These are phyloP conservation scores for Aspergillus sergii DNA, from an alignment of 2,329 filamentous ascomycete species.

Conservation along the genomic window DNA sequence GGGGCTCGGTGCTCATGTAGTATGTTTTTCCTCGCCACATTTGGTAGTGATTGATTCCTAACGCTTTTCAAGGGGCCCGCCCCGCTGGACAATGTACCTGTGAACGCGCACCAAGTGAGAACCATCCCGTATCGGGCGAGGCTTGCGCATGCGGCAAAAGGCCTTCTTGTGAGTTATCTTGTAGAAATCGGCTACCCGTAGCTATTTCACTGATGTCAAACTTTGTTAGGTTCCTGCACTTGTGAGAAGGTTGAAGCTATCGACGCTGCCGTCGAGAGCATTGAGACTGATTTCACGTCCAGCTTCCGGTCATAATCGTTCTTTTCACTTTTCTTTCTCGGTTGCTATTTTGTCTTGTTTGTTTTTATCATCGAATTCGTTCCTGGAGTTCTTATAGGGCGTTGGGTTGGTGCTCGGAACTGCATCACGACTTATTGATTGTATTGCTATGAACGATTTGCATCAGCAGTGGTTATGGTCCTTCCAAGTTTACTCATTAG, in stretches of 20 bases:
- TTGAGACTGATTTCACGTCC: constrained; percentile 86
- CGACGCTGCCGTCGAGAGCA: constrained; percentile 59
- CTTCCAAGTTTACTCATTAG: not conserved
- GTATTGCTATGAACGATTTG: not conserved
- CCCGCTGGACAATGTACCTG: constrained; percentile 82
- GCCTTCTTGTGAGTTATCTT: constrained; percentile 57
- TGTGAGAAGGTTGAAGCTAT: constrained; percentile 73
- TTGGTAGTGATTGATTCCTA: constrained; percentile 11
- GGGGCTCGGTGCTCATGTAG: constrained; percentile 83
- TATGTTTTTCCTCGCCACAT: constrained; percentile 37
- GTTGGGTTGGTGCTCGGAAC: constrained; percentile 9
- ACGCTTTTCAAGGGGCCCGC: constrained; percentile 58
- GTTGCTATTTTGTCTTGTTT: not conserved
- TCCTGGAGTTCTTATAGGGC: constrained; percentile 11
- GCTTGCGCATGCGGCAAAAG: constrained; percentile 79
- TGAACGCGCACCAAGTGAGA: constrained; percentile 71
- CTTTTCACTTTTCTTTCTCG: not conserved
- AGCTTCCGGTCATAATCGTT: constrained; percentile 34
- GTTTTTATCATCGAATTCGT: not conserved
- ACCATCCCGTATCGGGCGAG: constrained; percentile 60
- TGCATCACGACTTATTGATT: not conserved
- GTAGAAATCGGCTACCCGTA: not conserved
- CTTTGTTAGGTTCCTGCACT: constrained; percentile 67
- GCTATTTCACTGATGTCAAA: constrained; percentile 16
- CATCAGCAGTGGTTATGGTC: not conserved